Evolutionary conservation across 148 eudicot species (phyloP).

Genomic region (Pharnaceum exiguum): DNA sequence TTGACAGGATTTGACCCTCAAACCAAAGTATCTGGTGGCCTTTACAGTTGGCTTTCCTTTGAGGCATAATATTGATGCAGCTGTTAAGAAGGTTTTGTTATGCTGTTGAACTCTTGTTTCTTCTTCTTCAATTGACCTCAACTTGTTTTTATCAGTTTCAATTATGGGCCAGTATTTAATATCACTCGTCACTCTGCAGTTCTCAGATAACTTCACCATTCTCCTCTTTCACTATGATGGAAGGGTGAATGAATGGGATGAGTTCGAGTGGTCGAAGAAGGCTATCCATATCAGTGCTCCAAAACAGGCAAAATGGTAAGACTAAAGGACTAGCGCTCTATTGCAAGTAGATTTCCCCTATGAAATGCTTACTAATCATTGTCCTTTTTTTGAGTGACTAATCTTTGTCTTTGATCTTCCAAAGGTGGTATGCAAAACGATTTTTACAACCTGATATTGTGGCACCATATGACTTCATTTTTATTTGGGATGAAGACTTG

Average conservation of each 20-base stretch:
- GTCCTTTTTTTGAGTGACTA: neutral
- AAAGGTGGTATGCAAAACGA: conserved; percentile 97
- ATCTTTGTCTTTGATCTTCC: conserved; percentile 1
- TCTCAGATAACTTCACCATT: conserved; percentile 67
- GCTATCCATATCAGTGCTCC: conserved; percentile 77
- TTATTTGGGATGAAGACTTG: conserved; percentile 89
- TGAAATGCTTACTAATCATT: neutral
- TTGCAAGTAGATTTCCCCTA: neutral
- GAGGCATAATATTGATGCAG: conserved; percentile 63
- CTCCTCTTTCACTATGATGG: conserved; percentile 87
- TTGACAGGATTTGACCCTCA: conserved; percentile 56
- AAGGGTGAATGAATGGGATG: conserved; percentile 77
- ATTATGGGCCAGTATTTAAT: conserved; percentile 11
- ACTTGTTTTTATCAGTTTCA: neutral
- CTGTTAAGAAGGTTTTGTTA: conserved; percentile 87
- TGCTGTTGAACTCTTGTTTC: no score
- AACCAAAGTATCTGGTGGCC: conserved; percentile 67
- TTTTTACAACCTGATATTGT: conserved; percentile 80
- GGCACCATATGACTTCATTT: conserved; percentile 74
- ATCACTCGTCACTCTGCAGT: no score
- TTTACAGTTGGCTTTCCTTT: conserved; percentile 78
- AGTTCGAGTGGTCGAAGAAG: conserved; percentile 83
- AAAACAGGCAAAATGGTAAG: conserved; percentile 87
- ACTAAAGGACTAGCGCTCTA: neutral
- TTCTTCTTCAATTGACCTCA: neutral